Evolutionary conservation across 306 rosid species (phyloP), one percentile per base, ranked within the genome.

Genomic region (Sindora glabra): DNA sequence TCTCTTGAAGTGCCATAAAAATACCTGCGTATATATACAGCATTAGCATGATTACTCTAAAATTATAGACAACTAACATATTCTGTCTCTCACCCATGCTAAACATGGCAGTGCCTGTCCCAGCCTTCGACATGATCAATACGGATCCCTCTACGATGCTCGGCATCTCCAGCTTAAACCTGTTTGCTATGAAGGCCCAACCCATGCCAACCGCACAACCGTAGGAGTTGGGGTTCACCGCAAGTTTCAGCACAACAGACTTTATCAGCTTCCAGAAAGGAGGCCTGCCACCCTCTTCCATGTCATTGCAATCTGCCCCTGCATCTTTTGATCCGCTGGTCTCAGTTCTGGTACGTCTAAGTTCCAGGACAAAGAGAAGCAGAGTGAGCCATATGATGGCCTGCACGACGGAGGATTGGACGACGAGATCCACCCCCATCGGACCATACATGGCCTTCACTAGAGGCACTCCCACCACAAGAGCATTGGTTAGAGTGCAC

Each of bases 61-160:
- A 13, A 5, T n/a, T n/a, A n/a, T n/a, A n/a, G n/a, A 21, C 9
- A 15, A 32, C 3, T n/a, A 2, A 11, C 10, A 0, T 29, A 41
- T 1, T 46, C 13, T 23, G 45, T 27, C 3, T 52, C 86, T 80
- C 68, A 88, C 99, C 99, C 99, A 92, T 83, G 42, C 91, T 82
- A 69, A 92, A 92, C 99, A 92, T 92, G 75, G 96, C 95, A 38
- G 99, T 86, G 45, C 99, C 99, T 0, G 56, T 83, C 18, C 95
- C 99, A 11, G 99, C 87, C 70, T 24, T 88, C 9, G 99, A 89
- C 95, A 92, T 86, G 70, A 92, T 92, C 37, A 61, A 36, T 55
- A 92, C 69, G 14, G 90, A 92, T 2, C 87, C 96, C 18, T 89
- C 95, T 25, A 92, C 40, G 49, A 92, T 80, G 79, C 77, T 71